phyloP scores from a whole-genome alignment of 2,329 filamentous ascomycete genomes.

The Escovopsis sp. region DNA sequence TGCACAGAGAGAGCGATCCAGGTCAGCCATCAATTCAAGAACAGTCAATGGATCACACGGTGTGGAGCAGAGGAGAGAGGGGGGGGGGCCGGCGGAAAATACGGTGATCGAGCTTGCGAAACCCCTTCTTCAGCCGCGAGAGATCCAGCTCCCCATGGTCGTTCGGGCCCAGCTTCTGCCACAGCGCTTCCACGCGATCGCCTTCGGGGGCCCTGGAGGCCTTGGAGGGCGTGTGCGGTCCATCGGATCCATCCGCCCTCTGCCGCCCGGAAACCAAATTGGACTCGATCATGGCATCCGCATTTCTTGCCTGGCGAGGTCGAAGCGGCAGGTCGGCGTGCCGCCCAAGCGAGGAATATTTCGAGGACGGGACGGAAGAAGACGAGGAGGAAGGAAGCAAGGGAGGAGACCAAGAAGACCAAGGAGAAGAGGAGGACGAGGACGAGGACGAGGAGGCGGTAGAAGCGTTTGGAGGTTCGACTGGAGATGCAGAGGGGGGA shows the following conservation, averaged over 20 bases:
- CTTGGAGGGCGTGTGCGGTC: slow-evolving; percentile 37
- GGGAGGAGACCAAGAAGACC: too few relatives aligned
- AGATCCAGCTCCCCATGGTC: slow-evolving; percentile 70
- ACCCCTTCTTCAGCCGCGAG: slow-evolving; percentile 67
- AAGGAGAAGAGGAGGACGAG: too few relatives aligned
- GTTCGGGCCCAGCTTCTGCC: slow-evolving; percentile 66
- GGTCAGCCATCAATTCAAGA: not conserved
- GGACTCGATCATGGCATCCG: slow-evolving; percentile 24
- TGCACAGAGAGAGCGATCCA: slow-evolving; percentile 12
- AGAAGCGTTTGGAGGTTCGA: too few relatives aligned
- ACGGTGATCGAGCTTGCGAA: slow-evolving; percentile 89
- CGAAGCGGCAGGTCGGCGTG: slow-evolving; percentile 3
- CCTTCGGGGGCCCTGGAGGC: slow-evolving; percentile 52
- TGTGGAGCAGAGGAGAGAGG: not conserved
- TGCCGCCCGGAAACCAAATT: slow-evolving; percentile 36
- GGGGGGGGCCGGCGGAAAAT: not conserved
- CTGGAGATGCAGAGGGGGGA: too few relatives aligned
- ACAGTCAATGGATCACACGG: too few relatives aligned
- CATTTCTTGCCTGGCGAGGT: slow-evolving; percentile 18
- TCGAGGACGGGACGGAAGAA: too few relatives aligned
- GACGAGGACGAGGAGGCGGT: too few relatives aligned
- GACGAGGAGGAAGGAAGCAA: not conserved
- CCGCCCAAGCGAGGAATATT: not conserved
- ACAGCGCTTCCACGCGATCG: slow-evolving; percentile 68
- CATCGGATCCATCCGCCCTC: slow-evolving; percentile 57